Evolutionary conservation across 768 basidiomycete species (phyloP).

Genomic region (Pleurotus giganteus): DNA sequence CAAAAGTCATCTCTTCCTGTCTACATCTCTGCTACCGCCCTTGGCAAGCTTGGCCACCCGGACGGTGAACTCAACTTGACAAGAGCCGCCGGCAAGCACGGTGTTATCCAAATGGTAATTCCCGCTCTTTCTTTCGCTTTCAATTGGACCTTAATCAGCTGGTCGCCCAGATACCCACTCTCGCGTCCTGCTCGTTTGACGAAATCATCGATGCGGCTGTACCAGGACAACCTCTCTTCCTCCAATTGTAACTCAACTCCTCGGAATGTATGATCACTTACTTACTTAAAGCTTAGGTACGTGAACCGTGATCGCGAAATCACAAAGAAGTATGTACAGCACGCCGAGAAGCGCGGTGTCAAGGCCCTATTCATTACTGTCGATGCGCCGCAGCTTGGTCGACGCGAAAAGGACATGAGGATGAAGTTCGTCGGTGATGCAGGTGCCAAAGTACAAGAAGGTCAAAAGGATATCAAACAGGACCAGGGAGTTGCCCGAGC

Average conservation of each 20-base stretch:
- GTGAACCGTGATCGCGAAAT: constrained; percentile 89
- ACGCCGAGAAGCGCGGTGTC: constrained; percentile 88
- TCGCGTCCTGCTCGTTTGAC: constrained; percentile 95
- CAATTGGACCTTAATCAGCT: background rate
- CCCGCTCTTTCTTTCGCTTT: background rate
- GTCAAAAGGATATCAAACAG: constrained; percentile 62
- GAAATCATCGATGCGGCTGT: constrained; percentile 85
- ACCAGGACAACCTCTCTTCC: constrained; percentile 77
- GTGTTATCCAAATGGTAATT: constrained; percentile 48
- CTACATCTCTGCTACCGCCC: constrained; percentile 84
- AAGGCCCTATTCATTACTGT: constrained; percentile 96
- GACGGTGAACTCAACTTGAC: constrained; percentile 94
- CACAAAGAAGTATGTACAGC: constrained; percentile 83
- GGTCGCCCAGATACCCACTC: constrained; percentile 76
- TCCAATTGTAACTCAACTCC: constrained; percentile 64
- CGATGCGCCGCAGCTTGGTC: constrained; percentile 94
- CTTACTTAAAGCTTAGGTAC: constrained; percentile 45
- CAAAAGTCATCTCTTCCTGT: constrained; percentile 72
- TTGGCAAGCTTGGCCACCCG: constrained; percentile 94
- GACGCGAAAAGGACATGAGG: constrained; percentile 97
- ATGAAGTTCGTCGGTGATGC: constrained; percentile 90
- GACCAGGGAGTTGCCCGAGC: constrained; percentile 93
- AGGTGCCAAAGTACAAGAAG: constrained; percentile 47
- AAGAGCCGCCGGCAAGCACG: constrained; percentile 79
- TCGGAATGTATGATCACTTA: background rate